Evolutionary conservation across 192 early-diverging fungal genomes (phyloP).

Genomic region (Podila clonocystis): DNA sequence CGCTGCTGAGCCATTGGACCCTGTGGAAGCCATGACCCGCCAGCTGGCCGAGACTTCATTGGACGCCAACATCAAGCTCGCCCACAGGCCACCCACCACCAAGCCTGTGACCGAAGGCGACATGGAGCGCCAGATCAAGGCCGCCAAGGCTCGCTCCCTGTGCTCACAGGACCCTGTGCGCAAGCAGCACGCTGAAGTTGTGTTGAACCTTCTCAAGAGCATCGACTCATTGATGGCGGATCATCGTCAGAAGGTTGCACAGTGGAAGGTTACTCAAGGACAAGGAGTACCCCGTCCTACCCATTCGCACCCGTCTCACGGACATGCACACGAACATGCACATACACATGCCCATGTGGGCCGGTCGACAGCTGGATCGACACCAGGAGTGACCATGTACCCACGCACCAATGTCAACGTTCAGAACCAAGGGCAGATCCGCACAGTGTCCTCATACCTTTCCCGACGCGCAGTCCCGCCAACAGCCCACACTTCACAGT

Average conservation of each 20-base stretch:
- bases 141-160: constrained; percentile 33
- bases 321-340: not conserved
- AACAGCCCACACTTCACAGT: constrained; percentile 3
- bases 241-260: constrained; percentile 25
- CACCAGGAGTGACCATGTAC: constrained; percentile 4
- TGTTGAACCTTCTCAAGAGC: constrained; percentile 34
- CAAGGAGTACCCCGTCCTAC: not conserved
- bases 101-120: constrained; percentile 36
- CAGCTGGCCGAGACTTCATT: constrained; percentile 30
- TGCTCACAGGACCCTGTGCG: constrained; percentile 38
- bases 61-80: not conserved
- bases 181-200: constrained; percentile 37
- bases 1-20: constrained; percentile 34
- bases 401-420: constrained; percentile 24
- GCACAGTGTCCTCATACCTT: constrained; percentile 46
- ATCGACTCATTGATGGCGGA: constrained; percentile 34
- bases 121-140: constrained; percentile 32
- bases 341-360: not conserved
- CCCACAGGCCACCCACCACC: constrained; percentile 13
- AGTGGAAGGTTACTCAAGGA: constrained; percentile 12
- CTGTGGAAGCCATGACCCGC: constrained; percentile 42
- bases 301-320: not conserved
- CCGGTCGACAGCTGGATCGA: not conserved
- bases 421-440: constrained; percentile 43
- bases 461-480: constrained; percentile 19